phyloP scores from a whole-genome alignment of 1,284 basidiomycete species.

The Kwoniella shivajii region DNA sequence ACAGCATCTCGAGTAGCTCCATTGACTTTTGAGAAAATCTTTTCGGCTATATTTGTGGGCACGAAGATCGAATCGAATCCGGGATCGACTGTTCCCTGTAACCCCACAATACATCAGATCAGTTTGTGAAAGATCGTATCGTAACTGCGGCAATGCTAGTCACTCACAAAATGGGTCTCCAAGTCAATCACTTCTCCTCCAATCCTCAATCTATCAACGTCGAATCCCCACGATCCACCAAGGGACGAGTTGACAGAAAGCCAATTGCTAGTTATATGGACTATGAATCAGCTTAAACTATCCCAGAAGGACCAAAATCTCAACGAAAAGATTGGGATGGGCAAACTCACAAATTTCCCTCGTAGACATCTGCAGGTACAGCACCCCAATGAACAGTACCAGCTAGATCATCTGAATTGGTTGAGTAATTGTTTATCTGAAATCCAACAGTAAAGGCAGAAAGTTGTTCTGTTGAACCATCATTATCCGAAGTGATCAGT shows the following conservation, averaged over 20 bases:
- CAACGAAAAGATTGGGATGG: background rate
- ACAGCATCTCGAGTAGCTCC: conserved; percentile 28
- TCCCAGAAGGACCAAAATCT: background rate
- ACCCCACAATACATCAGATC: background rate
- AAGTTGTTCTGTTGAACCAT: conserved; percentile 18
- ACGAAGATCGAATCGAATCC: conserved; percentile 46
- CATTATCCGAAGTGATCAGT: conserved; percentile 20
- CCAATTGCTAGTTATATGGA: conserved; percentile 41
- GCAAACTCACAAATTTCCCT: conserved; percentile 44
- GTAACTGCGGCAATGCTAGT: no score
- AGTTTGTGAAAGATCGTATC: background rate
- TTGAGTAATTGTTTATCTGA: conserved; percentile 28
- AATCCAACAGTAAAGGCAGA: conserved; percentile 39
- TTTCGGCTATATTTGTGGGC: conserved; percentile 34
- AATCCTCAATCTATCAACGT: conserved; percentile 32
- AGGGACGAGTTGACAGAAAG: conserved; percentile 24
- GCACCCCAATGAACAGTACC: conserved; percentile 51
- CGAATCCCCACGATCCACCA: conserved; percentile 40
- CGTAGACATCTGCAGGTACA: conserved; percentile 30
- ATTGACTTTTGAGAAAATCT: conserved; percentile 29
- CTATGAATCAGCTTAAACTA: background rate
- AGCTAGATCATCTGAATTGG: conserved; percentile 15
- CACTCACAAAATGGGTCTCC: conserved; percentile 27
- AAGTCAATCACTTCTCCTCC: conserved; percentile 28
- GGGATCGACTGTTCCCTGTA: conserved; percentile 45